Percentiles rank a stretch among this genome's conserved stretches.
phyloP scores from a whole-genome alignment of 768 basidiomycete genomes.

The Xanthoconium purpureum region DNA sequence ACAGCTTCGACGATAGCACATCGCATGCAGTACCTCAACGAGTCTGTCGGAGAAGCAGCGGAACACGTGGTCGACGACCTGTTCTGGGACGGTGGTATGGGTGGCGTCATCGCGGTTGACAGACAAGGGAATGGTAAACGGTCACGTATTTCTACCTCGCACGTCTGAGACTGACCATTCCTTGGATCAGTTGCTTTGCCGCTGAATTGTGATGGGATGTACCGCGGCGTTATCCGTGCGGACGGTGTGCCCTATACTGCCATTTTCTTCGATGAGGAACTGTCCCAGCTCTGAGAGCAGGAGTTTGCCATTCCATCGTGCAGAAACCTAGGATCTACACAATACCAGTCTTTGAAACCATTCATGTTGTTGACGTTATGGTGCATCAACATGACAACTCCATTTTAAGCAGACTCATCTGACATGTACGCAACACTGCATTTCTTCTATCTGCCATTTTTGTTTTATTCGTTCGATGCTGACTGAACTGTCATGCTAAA shows the following conservation, averaged over 20 bases:
- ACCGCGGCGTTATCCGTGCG: conserved; percentile 66
- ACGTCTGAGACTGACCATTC: background rate
- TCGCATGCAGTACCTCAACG: conserved; percentile 58
- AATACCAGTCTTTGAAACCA: background rate
- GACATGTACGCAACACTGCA: no score
- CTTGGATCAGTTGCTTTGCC: conserved; percentile 58
- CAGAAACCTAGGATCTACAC: background rate
- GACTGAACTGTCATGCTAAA: no score
- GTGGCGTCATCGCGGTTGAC: conserved; percentile 77
- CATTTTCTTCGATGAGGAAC: conserved; percentile 69
- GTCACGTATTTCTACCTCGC: conserved; percentile 6
- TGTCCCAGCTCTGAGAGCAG: conserved; percentile 21
- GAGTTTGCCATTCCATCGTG: background rate
- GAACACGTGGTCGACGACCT: conserved; percentile 57
- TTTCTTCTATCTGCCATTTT: no score
- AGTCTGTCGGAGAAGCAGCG: conserved; percentile 57
- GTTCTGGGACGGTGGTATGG: conserved; percentile 54
- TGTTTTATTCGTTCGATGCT: no score
- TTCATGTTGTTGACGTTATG: background rate
- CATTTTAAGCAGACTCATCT: no score
- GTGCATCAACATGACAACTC: background rate
- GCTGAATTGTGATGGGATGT: conserved; percentile 79
- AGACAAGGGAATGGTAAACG: conserved; percentile 57
- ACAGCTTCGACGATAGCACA: conserved; percentile 65
- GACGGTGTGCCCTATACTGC: conserved; percentile 74